Conservation (phyloP, 2,329 filamentous ascomycete species). For the Aureobasidium sp. region DNA sequence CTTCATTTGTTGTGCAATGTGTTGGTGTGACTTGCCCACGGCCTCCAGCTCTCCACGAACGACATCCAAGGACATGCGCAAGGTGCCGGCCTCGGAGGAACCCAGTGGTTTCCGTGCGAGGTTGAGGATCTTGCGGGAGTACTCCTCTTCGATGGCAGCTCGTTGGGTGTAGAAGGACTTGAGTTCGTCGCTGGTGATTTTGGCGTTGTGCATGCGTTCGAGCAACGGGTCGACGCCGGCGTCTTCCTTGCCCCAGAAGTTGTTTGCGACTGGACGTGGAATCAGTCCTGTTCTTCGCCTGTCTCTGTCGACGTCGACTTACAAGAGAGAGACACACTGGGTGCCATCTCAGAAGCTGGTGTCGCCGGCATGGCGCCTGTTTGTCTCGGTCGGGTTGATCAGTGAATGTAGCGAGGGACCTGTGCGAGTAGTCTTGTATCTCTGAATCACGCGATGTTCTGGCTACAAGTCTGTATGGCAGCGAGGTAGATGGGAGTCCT, state of each 20-base stretch:
- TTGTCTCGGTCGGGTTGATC: neutral
- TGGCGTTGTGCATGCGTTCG: slow-evolving; percentile 88
- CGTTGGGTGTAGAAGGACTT: slow-evolving; percentile 86
- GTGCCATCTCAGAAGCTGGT: slow-evolving; percentile 25
- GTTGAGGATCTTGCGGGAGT: slow-evolving; percentile 76
- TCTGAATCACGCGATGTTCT: neutral
- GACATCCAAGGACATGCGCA: slow-evolving; percentile 77
- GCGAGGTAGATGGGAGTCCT: neutral
- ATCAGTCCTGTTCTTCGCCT: slow-evolving; percentile 24
- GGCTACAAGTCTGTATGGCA: neutral
- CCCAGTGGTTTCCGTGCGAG: slow-evolving; percentile 83
- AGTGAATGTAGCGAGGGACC: neutral
- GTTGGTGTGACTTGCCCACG: slow-evolving; percentile 89
- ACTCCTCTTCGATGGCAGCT: slow-evolving; percentile 92
- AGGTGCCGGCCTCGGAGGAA: slow-evolving; percentile 73
- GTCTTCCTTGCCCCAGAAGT: slow-evolving; percentile 99
- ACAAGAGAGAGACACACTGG: slow-evolving; percentile 30
- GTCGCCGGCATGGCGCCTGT: slow-evolving; percentile 26
- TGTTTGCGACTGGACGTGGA: slow-evolving; percentile 72
- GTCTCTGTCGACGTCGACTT: neutral
- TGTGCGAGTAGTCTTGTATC: neutral
- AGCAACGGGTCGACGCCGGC: slow-evolving; percentile 86
- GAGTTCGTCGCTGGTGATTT: slow-evolving; percentile 88
- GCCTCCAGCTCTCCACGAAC: slow-evolving; percentile 82
- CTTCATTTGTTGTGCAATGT: slow-evolving; percentile 89